Evolutionary conservation across 805 yeast genomes (phyloP).

Genomic region (Candida incommunis): DNA sequence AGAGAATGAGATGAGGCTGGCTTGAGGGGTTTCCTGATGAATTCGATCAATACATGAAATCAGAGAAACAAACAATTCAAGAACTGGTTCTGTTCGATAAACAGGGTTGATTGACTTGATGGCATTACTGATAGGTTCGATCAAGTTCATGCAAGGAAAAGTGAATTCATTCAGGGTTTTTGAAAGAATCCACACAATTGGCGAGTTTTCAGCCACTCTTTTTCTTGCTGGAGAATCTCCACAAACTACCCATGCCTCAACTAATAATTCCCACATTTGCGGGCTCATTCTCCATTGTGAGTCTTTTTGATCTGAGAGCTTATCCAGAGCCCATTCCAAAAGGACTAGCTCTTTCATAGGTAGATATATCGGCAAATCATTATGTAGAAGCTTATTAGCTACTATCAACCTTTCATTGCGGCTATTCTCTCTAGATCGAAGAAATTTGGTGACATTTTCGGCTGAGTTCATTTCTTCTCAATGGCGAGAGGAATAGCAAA

Average conservation of each 20-base stretch:
- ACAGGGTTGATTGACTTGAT: neutral
- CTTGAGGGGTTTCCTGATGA: neutral
- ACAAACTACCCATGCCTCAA: neutral
- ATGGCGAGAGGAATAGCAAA: too few relatives aligned
- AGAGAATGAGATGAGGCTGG: neutral
- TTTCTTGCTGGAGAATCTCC: neutral
- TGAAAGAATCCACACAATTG: neutral
- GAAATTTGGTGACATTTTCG: slow-evolving; percentile 14
- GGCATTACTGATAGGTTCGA: neutral
- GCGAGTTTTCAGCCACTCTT: neutral
- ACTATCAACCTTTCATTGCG: slow-evolving; percentile 6
- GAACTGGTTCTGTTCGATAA: neutral
- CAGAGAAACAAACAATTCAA: neutral
- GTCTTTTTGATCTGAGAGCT: neutral
- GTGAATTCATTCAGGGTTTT: neutral
- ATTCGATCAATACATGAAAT: neutral
- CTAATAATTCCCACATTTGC: neutral
- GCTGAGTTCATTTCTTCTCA: slow-evolving; percentile 6
- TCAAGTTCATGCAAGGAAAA: neutral
- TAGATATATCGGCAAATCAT: slow-evolving; percentile 9
- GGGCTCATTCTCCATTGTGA: neutral
- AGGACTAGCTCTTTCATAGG: slow-evolving; percentile 15
- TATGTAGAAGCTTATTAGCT: slow-evolving; percentile 7
- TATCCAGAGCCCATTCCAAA: slow-evolving; percentile 13
- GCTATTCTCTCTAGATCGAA: slow-evolving; percentile 11